A percentile compares a stretch with the other conserved stretches of the same genome.
phyloP scores from a whole-genome alignment of 1,284 basidiomycete genomes.

The Somion occarium region DNA sequence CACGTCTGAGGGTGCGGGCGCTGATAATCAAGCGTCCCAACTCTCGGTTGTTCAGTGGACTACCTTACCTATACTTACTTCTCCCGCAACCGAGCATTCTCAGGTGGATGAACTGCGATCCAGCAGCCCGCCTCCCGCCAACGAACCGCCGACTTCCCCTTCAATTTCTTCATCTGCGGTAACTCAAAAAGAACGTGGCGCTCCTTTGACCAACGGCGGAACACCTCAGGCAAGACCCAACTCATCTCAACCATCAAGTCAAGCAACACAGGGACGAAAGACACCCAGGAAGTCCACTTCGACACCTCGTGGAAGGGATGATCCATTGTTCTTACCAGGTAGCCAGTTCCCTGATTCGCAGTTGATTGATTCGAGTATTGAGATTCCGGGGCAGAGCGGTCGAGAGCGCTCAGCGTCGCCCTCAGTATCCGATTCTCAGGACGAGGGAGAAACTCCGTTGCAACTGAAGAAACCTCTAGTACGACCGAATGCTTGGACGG shows the following conservation, averaged over 20 bases:
- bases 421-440: conserved; percentile 32
- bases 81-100: conserved; percentile 19
- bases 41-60: conserved; percentile 21
- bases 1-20: not conserved
- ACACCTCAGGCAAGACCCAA: conserved; percentile 6
- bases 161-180: not conserved
- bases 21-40: not conserved
- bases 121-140: conserved; percentile 26
- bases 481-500: conserved; percentile 9
- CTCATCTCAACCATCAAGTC: no score
- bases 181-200: not conserved
- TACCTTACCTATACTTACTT: conserved; percentile 12
- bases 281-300: no score
- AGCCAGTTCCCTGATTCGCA: conserved; percentile 18
- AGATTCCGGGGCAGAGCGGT: conserved; percentile 11
- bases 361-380: conserved; percentile 1
- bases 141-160: conserved; percentile 7
- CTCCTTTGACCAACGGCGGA: not conserved
- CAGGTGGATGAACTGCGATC: conserved; percentile 35
- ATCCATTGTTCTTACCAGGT: conserved; percentile 2
- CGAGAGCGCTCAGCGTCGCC: not conserved
- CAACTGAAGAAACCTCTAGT: not conserved
- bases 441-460: conserved; percentile 9
- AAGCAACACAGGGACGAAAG: no score
- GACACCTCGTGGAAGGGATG: not conserved